Base-by-base conservation (phyloP, 2,329 filamentous ascomycete genomes). In the Aureobasidium leucospermi region DNA sequence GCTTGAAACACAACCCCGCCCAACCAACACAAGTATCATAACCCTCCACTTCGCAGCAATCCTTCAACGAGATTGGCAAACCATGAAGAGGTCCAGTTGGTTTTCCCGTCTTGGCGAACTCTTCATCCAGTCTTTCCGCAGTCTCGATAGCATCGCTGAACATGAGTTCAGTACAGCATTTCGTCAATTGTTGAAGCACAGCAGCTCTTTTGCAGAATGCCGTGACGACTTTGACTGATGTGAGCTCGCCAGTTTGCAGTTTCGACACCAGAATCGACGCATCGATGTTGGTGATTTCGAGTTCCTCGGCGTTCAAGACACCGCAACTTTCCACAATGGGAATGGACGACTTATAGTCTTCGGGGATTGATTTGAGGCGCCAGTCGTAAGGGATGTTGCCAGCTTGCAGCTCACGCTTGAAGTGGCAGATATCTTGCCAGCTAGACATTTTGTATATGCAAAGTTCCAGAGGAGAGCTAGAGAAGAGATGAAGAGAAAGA, bases 61-160 rank as follows among this genome's bases (percentile, higher is more conserved):
- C 84, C 67, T 86, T 86, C 10, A 84, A 64, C 6, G 75, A 79
- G 57, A 85, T 74, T 0, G 81, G 81, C 1, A 84, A 67, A 0
- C 80, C 82, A 67, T 82, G 81, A 7, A 80, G 68, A 47, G 36
- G 69, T 60, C 31, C 67, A 64, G n/a, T 64, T 13, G 13, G 64
- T 59, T 32, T 62, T 64, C 52, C 63, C 58, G 43, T 46, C 19
- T 65, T 59, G n/a, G 61, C 47, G 11, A 60, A 61, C 32, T 67
- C 61, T 8, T 58, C 57, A 42, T 70, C 69, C 11, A 69, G 62
- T 10, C 61, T 42, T n/a, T 64, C 55, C 1, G 65, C 69, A 29
- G 67, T 58, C 23, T 60, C 59, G 10, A 68, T 56, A 4, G 65
- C 69, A 64, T 16, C 78, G 74, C 2, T 80, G 79, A 64, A 80